phyloP scores from a whole-genome alignment of 768 basidiomycete genomes.

The Rhodosporidiobolus odoratus region DNA sequence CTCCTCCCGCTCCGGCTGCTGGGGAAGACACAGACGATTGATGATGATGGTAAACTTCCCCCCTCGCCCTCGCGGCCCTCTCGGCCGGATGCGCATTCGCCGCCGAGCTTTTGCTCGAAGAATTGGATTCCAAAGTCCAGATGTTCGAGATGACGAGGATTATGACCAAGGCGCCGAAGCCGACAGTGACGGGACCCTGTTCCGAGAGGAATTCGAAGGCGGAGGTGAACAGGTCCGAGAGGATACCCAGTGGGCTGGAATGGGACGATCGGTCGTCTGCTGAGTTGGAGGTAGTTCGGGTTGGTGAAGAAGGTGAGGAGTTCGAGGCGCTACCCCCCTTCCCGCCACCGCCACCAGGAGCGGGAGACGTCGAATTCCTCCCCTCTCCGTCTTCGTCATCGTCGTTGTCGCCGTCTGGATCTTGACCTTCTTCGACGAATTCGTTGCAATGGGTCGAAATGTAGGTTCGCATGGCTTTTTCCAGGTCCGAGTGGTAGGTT shows the following conservation, averaged over 20 bases:
- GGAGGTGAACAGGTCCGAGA: constrained; percentile 35
- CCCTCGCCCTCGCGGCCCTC: not conserved
- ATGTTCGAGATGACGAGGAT: constrained; percentile 70
- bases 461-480: constrained; percentile 77
- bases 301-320: not conserved
- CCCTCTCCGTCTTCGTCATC: not conserved
- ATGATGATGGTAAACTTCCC: not conserved
- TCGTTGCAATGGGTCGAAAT: constrained; percentile 83
- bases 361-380: no score
- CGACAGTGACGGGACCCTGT: constrained; percentile 52
- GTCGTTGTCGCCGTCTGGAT: constrained; percentile 27
- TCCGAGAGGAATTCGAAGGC: constrained; percentile 29
- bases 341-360: no score
- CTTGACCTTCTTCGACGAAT: constrained; percentile 70
- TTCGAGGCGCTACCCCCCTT: no score
- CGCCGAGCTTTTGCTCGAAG: constrained; percentile 15
- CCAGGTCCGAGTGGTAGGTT: constrained; percentile 73
- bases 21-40: not conserved
- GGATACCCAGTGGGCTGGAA: constrained; percentile 3
- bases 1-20: not conserved
- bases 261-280: not conserved
- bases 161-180: constrained; percentile 66
- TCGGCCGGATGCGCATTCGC: constrained; percentile 11
- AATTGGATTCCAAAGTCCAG: constrained; percentile 55
- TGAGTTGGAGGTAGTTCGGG: no score